Percentiles rank a stretch among this genome's conserved stretches.
Conservation (phyloP, 495 filamentous ascomycete genomes). For the Bombardia bombarda region DNA sequence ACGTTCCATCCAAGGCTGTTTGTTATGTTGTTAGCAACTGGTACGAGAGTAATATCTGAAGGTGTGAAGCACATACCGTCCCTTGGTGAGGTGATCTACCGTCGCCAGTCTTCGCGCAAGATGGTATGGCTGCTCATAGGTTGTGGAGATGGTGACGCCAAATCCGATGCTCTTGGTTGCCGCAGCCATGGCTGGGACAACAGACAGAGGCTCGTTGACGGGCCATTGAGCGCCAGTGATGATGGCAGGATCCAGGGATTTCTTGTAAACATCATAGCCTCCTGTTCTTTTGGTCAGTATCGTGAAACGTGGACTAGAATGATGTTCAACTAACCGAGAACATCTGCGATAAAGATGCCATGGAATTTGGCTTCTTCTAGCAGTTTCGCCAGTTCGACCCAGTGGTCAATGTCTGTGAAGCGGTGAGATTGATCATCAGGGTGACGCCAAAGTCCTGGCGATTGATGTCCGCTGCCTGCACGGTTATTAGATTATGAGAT, state of each 20-base stretch:
- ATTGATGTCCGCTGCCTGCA: slow-evolving; percentile 52
- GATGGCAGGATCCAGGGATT: slow-evolving; percentile 50
- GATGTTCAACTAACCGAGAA: slow-evolving; percentile 20
- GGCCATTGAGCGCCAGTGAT: slow-evolving; percentile 60
- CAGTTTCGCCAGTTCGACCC: slow-evolving; percentile 48
- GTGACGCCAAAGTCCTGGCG: slow-evolving; percentile 55
- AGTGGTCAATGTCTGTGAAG: slow-evolving; percentile 47
- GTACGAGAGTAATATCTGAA: too few species aligned
- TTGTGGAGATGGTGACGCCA: slow-evolving; percentile 57
- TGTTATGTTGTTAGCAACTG: slow-evolving; percentile 1
- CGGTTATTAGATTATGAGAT: too few species aligned
- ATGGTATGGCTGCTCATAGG: slow-evolving; percentile 64
- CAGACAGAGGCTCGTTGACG: slow-evolving; percentile 43
- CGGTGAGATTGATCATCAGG: slow-evolving; percentile 44
- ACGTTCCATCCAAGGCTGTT: slow-evolving; percentile 53
- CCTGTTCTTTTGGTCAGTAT: slow-evolving; percentile 8
- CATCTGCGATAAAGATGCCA: slow-evolving; percentile 55
- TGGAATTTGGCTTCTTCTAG: slow-evolving; percentile 53
- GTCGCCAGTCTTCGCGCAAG: slow-evolving; percentile 58
- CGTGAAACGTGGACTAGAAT: neutral
- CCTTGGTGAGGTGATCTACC: slow-evolving; percentile 59
- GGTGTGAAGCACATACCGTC: slow-evolving; percentile 24
- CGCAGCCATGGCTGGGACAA: slow-evolving; percentile 41
- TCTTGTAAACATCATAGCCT: slow-evolving; percentile 60
- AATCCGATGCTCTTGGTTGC: slow-evolving; percentile 55